Conservation (phyloP, 2,329 filamentous ascomycete genomes). For the Exserohilum rostratum region DNA sequence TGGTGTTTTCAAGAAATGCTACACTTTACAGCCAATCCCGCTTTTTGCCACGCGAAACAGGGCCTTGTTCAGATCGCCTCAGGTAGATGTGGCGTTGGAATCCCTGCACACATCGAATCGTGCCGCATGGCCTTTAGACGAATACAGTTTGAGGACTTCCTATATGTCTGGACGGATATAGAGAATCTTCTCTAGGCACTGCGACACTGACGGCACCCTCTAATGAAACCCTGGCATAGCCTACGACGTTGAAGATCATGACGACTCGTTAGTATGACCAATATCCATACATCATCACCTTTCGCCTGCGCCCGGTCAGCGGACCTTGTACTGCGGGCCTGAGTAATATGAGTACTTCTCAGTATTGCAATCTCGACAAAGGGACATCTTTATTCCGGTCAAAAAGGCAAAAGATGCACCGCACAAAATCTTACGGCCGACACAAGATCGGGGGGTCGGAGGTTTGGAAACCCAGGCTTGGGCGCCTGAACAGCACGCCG, state of each 20-base stretch:
- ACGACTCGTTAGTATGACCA: neutral
- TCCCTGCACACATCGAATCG: neutral
- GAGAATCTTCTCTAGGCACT: neutral
- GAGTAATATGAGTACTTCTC: neutral
- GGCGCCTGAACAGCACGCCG: slow-evolving; percentile 1
- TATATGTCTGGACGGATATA: neutral
- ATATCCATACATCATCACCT: neutral
- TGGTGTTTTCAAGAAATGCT: slow-evolving; percentile 8
- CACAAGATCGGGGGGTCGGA: slow-evolving; percentile 6
- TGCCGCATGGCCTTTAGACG: neutral
- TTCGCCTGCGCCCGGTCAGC: neutral
- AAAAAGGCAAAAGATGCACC: neutral
- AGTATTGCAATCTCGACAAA: neutral
- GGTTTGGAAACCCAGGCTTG: neutral
- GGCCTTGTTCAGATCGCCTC: neutral
- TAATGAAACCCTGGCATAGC: neutral
- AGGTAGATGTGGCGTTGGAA: neutral
- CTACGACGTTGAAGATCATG: neutral
- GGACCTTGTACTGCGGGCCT: neutral
- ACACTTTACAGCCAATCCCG: neutral
- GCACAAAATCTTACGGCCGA: neutral
- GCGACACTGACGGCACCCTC: neutral
- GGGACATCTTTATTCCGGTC: no score
- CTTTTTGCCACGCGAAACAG: neutral
- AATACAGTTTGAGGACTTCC: neutral